These are phyloP conservation scores for Erucastrum elatum DNA, from an alignment of 345 rosid species.

Conservation along the genomic window DNA sequence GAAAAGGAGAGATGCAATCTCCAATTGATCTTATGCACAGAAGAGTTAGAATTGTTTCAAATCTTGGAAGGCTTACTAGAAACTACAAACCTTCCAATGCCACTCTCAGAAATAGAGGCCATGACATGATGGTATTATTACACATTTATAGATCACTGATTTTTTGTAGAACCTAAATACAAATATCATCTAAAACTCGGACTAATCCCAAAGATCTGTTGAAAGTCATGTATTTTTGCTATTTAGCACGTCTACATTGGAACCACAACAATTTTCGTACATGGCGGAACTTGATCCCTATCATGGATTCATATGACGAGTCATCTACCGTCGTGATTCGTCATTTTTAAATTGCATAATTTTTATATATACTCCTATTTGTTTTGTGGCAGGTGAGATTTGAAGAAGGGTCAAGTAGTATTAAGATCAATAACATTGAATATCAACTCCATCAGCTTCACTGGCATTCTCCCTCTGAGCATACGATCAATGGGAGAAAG, in stretches of 20 bases:
- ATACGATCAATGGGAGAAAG: conserved; percentile 67
- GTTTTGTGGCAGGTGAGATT: conserved; percentile 40
- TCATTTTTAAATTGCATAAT: neutral
- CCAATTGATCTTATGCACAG: conserved; percentile 64
- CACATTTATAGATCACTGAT: neutral
- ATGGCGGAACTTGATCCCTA: neutral
- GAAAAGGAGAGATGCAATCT: conserved; percentile 77
- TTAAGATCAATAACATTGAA: conserved; percentile 46
- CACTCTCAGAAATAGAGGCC: conserved; percentile 76
- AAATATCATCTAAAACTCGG: neutral
- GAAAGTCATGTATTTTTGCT: neutral
- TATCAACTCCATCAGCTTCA: conserved; percentile 65
- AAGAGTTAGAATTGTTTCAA: conserved; percentile 55
- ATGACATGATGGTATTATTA: conserved; percentile 70
- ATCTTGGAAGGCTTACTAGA: conserved; percentile 53
- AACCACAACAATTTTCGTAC: neutral
- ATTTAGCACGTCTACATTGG: neutral
- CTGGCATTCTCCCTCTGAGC: conserved; percentile 92
- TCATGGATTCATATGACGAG: neutral
- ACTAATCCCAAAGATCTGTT: neutral
- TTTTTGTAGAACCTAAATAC: neutral
- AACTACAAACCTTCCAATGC: conserved; percentile 56
- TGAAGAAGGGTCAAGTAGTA: conserved; percentile 48
- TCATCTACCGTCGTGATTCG: neutral
- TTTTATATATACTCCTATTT: neutral